Evolutionary conservation across 495 filamentous ascomycete species (phyloP), one percentile per base, ranked within the genome.

Genomic region (Penicillium longicatenatum): DNA sequence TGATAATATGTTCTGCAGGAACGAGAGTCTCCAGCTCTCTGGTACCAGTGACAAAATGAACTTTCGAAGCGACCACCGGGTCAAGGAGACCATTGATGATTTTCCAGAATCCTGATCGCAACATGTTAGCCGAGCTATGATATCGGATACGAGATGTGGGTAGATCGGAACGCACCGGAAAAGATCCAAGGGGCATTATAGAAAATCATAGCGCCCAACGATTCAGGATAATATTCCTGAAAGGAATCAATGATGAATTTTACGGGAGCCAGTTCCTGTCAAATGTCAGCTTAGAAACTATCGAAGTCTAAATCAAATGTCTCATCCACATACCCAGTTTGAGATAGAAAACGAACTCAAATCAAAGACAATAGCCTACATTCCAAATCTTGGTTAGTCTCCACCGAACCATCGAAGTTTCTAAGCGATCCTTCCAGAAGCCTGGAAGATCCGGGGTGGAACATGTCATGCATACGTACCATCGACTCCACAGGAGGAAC

Each of bases 171-270:
- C 75, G 7, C 58, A 87, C 89, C 86, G 69, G 92, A 87, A 74
- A 98, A 98, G 26, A 97, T 77, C 93, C 91, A 97, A 0, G 94
- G 93, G 0, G 93, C 86, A 69, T 96, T 96, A 75, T 97, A 91
- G 44, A 98, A 88, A 9, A 97, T 83, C 43, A 97, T 89, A 4
- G 86, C 80, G 39, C 93, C 93, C 0, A 98, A 81, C 33, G 80
- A 89, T 71, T 97, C 93, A 10, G 93, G 93, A 68, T 97, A 98
- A 72, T 96, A 95, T 37, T 91, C 91, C 79, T 97, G 91, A 70
- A 97, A 97, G 68, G 89, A 92, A 70, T 95, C 91, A 75, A 97
- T 94, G 81, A 98, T 91, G 77, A 96, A 97, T 67, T 92, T 97
- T 21, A 97, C 89, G 0, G 93, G 92, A 1, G 89, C 83, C 69